Evolutionary conservation across 768 basidiomycete species (phyloP).

Genomic region (Trametes punicea): DNA sequence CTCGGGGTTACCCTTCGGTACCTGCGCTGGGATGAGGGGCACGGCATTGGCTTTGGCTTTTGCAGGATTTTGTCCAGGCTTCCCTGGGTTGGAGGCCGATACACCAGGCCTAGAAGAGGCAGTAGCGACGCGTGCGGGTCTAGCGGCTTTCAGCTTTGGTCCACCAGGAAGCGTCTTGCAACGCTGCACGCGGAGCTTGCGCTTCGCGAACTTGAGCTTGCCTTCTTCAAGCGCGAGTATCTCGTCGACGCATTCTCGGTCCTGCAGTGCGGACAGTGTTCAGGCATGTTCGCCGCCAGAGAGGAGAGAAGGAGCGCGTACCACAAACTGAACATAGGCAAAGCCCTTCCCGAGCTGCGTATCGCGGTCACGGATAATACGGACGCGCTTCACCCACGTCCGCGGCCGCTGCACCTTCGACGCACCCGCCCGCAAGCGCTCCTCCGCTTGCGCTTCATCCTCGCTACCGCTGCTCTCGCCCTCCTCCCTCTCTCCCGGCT

Average conservation of each 20-base stretch:
- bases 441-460: constrained; percentile 28
- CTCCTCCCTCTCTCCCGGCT: constrained; percentile 36
- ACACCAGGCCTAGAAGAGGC: constrained; percentile 22
- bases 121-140: constrained; percentile 20
- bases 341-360: constrained; percentile 96
- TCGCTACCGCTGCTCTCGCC: constrained; percentile 29
- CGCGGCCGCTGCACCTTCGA: constrained; percentile 30
- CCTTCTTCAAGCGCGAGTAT: constrained; percentile 72
- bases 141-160: constrained; percentile 27
- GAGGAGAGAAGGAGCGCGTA: constrained; percentile 37
- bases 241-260: constrained; percentile 90
- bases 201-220: constrained; percentile 89
- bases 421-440: constrained; percentile 20
- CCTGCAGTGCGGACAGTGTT: constrained; percentile 42
- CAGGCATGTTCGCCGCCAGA: background rate
- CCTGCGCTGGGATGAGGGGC: constrained; percentile 16
- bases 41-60: background rate
- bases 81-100: background rate
- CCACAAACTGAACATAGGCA: constrained; percentile 85
- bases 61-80: background rate
- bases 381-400: constrained; percentile 78
- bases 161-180: constrained; percentile 72
- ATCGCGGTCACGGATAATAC: constrained; percentile 84
- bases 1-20: constrained; percentile 78
- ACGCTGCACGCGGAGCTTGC: constrained; percentile 85